Base-by-base conservation (phyloP, 163 green algal species). In the Chlorella variabilis region DNA sequence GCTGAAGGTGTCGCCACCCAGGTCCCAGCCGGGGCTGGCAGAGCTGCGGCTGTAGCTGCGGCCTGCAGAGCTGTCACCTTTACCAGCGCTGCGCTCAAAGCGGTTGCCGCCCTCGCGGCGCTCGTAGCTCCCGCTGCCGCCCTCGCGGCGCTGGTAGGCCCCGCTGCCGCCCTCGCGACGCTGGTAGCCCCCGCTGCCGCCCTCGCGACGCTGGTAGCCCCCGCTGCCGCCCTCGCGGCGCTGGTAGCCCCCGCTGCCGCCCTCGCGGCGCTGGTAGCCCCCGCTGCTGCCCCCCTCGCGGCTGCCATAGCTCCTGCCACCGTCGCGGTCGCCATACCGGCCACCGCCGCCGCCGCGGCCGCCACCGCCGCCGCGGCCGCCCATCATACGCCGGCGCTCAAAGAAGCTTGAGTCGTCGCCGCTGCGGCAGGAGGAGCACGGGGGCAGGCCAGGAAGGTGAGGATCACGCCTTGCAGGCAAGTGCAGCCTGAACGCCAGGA, bases 1-100 rank as follows among this genome's bases (percentile, higher is more conserved):
- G 48, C 42, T 48, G 58, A 27, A 70, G 66, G 31, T 62, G 54
- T 62, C 45, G 25, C 62, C 79, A 20, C 79, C 36, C 39, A 81
- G 36, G 66, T 59, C 71, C 31, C 48, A 68, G 36, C 62, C 71
- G 17, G 38, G 67, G 54, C 59, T 62, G 61, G 77, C 63, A 45
- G 73, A 45, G 34, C 76, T 45, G 67, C 84, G 71, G 70, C 76
- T 56, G 49, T 75, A 81, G 56, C 79, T 71, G 34, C 83, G 41
- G 41, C 87, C 15, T 29, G 75, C 61, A 29, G 56, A 23, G 3
- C 68, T 25, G 27, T 41, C 48, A 34, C 38, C 38, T 20, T 25
- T 69, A 39, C 70, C 77, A 25, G 76, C 42, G 68, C 29, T 7
- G n/a, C n/a, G n/a, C n/a, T n/a, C n/a, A n/a, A n/a, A n/a, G n/a